Conservation (phyloP, 192 early-diverging fungal genomes). For the Gryganskiella cystojenkinii region DNA sequence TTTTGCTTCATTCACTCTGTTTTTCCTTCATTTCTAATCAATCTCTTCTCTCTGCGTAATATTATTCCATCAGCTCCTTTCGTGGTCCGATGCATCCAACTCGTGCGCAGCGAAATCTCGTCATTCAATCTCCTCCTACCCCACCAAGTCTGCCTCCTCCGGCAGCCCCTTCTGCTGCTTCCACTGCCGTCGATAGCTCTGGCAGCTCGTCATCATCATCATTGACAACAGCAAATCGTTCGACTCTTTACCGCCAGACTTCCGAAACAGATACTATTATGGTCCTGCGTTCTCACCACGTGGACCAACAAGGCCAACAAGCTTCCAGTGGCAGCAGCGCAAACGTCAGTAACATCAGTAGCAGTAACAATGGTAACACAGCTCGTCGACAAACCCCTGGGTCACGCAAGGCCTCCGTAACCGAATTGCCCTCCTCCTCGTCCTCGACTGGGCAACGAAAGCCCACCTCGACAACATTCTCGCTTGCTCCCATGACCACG, state of each 20-base stretch:
- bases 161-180: neutral
- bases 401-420: neutral
- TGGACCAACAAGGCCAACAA: too few species aligned
- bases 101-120: constrained; percentile 23
- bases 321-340: too few species aligned
- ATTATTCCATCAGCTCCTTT: neutral
- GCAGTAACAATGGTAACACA: too few species aligned
- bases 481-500: constrained; percentile 68
- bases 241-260: constrained; percentile 8
- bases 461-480: constrained; percentile 54
- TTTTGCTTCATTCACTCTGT: neutral
- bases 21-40: neutral
- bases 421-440: constrained; percentile 10
- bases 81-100: constrained; percentile 13
- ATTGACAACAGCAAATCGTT: constrained; percentile 5
- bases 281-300: too few species aligned
- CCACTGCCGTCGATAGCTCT: neutral
- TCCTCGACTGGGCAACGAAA: constrained; percentile 20
- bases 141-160: constrained; percentile 34
- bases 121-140: constrained; percentile 35
- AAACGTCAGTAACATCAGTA: too few species aligned
- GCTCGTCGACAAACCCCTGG: neutral
- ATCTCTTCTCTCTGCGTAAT: too few species aligned
- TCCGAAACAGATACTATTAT: neutral
- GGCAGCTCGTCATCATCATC: neutral